Percentiles rank a stretch among this genome's conserved stretches.
Conservation (phyloP, 371 early-diverging fungal genomes). For the Blakeslea trispora region DNA sequence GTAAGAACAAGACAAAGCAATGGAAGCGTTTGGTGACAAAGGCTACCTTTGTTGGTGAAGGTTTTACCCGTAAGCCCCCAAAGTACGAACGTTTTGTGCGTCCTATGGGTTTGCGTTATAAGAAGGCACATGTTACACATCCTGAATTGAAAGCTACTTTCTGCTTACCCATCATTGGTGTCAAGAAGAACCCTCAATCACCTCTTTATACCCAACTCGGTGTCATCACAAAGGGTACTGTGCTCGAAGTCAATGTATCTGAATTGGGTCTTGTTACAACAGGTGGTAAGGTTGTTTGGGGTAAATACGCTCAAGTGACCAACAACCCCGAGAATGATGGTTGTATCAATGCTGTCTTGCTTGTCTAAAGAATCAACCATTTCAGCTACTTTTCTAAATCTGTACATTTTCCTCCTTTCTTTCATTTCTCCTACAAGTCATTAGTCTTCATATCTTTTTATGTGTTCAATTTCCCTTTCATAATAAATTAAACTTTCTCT, state of each 20-base stretch:
- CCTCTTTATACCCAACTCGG: constrained; percentile 98
- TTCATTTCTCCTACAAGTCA: neutral
- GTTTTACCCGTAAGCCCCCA: constrained; percentile 99
- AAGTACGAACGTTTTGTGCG: constrained; percentile 99
- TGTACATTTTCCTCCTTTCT: neutral
- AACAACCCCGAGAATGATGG: constrained; percentile 98
- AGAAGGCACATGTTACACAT: constrained; percentile 99
- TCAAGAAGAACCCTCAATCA: constrained; percentile 99
- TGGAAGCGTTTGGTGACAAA: constrained; percentile 99
- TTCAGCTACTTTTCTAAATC: neutral
- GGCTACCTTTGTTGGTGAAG: constrained; percentile 99
- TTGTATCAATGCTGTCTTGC: constrained; percentile 93
- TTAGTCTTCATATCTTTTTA: neutral
- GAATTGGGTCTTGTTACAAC: constrained; percentile 99
- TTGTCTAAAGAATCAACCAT: constrained; percentile 76
- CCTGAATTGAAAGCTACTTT: constrained; percentile 99
- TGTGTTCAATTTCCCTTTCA: neutral
- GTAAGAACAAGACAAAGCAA: constrained; percentile 94
- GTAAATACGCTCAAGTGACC: constrained; percentile 99
- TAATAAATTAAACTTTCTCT: neutral
- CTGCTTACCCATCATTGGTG: constrained; percentile 97
- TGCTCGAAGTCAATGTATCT: constrained; percentile 94
- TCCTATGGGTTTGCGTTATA: constrained; percentile 99
- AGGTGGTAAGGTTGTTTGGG: constrained; percentile 99
- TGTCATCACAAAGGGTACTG: constrained; percentile 99